These are phyloP conservation scores for Lactuca saligna DNA, from an alignment of 129 eudicot genomes.

Conservation along the genomic window DNA sequence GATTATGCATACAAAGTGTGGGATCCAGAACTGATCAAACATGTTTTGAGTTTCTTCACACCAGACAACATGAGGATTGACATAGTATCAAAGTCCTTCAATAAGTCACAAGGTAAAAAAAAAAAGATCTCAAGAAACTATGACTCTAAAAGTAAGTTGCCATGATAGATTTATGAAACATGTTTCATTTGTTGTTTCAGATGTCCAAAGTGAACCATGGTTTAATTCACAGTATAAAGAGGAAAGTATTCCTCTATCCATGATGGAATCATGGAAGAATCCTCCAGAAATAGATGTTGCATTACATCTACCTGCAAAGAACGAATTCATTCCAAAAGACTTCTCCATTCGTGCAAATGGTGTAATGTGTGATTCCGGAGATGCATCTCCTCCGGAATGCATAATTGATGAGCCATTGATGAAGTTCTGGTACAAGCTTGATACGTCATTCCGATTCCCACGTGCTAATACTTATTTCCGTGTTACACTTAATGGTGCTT, in stretches of 20 bases:
- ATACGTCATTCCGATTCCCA: conserved; percentile 75
- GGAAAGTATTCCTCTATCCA: conserved; percentile 65
- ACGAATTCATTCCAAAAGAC: conserved; percentile 81
- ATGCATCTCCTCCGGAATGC: conserved; percentile 55
- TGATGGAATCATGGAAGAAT: conserved; percentile 72
- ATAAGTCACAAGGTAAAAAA: conserved; percentile 53
- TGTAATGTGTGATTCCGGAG: conserved; percentile 30
- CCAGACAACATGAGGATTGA: conserved; percentile 97
- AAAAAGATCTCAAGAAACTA: background rate
- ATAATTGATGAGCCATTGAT: conserved; percentile 77
- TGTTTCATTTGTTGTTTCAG: conserved; percentile 39
- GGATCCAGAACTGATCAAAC: conserved; percentile 66
- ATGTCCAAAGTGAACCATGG: conserved; percentile 77
- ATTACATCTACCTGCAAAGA: conserved; percentile 81
- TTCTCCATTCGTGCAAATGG: conserved; percentile 69
- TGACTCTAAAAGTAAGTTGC: background rate
- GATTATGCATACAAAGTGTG: conserved; percentile 80
- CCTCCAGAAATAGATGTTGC: conserved; percentile 65
- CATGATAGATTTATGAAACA: background rate
- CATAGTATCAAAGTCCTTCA: conserved; percentile 58
- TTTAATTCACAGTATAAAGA: conserved; percentile 70
- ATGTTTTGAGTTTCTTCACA: conserved; percentile 60
- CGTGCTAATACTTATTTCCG: conserved; percentile 97
- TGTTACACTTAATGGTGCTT: conserved; percentile 71
- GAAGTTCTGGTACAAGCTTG: conserved; percentile 93